Evolutionary conservation across 768 basidiomycete species (phyloP).

Genomic region (Boletus insuetus): DNA sequence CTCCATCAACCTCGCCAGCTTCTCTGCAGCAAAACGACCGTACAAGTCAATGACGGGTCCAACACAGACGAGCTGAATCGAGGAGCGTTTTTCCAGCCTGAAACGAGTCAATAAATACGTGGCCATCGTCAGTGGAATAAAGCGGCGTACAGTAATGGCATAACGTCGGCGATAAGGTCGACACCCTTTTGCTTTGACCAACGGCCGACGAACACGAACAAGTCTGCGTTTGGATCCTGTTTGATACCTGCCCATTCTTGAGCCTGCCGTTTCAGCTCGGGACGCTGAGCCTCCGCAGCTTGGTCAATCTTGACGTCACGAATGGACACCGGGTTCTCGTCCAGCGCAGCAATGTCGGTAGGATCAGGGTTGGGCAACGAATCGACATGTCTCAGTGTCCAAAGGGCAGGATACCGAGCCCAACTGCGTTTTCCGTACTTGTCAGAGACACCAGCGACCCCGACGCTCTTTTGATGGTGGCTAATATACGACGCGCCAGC

Average conservation of each 20-base stretch:
- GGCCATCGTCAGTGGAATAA: neutral
- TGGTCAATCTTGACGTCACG: conserved; percentile 76
- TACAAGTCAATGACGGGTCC: conserved; percentile 96
- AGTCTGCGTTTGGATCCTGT: conserved; percentile 84
- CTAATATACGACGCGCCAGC: conserved; percentile 92
- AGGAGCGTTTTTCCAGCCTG: conserved; percentile 81
- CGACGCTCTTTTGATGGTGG: conserved; percentile 87
- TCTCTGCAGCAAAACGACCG: conserved; percentile 93
- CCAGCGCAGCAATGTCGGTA: conserved; percentile 89
- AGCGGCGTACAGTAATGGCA: conserved; percentile 74
- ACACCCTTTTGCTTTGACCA: conserved; percentile 99
- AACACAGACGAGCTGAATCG: conserved; percentile 84
- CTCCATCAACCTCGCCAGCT: conserved; percentile 90
- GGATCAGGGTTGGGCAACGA: conserved; percentile 95
- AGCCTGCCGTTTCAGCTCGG: conserved; percentile 86
- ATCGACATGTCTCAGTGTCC: conserved; percentile 95
- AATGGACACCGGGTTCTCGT: conserved; percentile 69
- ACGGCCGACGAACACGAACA: conserved; percentile 95
- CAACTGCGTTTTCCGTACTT: conserved; percentile 97
- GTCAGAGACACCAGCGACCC: conserved; percentile 96
- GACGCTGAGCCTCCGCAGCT: conserved; percentile 83
- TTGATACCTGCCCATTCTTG: conserved; percentile 95
- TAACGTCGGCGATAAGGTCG: conserved; percentile 94
- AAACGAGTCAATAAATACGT: neutral
- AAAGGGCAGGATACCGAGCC: conserved; percentile 94